Base-by-base conservation (phyloP, 2,329 filamentous ascomycete genomes). In the Dactylellina parvicollis region DNA sequence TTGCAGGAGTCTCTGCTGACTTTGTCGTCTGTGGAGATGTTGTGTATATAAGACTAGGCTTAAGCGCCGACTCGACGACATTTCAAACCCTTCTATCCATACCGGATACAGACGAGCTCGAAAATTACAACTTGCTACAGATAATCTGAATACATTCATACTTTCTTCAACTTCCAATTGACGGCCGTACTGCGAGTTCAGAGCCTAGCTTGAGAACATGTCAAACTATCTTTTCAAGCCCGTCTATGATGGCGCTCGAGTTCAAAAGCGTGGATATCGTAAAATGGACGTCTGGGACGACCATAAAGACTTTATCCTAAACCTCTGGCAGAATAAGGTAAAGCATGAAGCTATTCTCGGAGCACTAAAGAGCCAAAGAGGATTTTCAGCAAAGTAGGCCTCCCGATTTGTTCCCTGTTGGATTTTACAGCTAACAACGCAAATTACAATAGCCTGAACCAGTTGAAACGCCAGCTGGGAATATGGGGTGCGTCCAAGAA, bases 291-390 rank as follows among this genome's bases (percentile, higher is more conserved):
- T 26, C 0, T 72, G 66, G 66, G 57, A 64, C 28, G 57, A 72
- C n/a, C 66, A 72, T 18, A 72, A 65, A 46, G 57, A 72, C 12
- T 64, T 64, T 24, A 59, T 72, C n/a, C 16, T 72, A 3, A 34
- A 28, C 14, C 66, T 72, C 9, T n/a, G 49, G 1, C 36, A 59
- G 9, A 30, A 56, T 1, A 62, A 62, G 14, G 44, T 47, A 9
- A 72, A 54, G 12, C 66, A 72, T 8, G 26, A 44, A n/a, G 18
- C 30, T 20, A 72, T 72, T 10, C 26, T 72, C 10, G 36, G 36
- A 28, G 44, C 66, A 8, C 26, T 72, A 24, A 34, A 47, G 10
- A 40, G 8, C 36, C 50, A 64, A 50, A 56, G 50, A 26, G 52
- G 52, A 4, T 72, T 72, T 18, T 18, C 26, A n/a, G 44, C 66